Evolutionary conservation across 345 rosid species (phyloP), one percentile per base, ranked within the genome.

Genomic region (Bruguiera sexangula): DNA sequence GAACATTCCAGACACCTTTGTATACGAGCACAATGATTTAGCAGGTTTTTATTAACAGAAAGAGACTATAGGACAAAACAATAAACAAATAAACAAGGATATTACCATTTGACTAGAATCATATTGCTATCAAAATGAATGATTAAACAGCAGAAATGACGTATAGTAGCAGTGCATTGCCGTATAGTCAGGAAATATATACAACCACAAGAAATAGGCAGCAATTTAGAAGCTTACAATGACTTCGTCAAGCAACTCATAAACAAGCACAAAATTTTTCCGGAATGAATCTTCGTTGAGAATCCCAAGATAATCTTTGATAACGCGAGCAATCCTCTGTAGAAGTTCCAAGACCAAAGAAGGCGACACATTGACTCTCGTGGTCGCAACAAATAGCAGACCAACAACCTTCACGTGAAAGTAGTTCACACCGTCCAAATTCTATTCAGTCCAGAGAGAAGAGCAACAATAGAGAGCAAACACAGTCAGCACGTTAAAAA

Each of bases 321-420:
- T 92, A 66, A 95, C 99, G 32, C 98, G 93, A 34, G 99, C 97
- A 22, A 90, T 82, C 85, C 99, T 87, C 82, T 95, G 98, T 39
- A 95, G 79, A 78, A 95, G 94, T 88, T 95, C 99, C 97, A 95
- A 73, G 64, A 90, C 93, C 69, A 95, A 90, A 73, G 99, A 90
- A 30, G 99, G 98, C 30, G 99, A 89, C 53, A 84, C 83, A 16
- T 95, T 95, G 65, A 90, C 88, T 74, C 99, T 87, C 8, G 98
- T 92, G 62, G 99, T 95, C 15, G 99, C 98, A 43, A 92, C 99
- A 73, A 95, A 95, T 66, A 90, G 76, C 6, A 95, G 79, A 54
- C 99, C 98, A 73, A 87, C 97, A 61, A 95, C 96, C 75, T 90
- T 95, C 78, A 95, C 98, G 65, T 95, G 98, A 74, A 92, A 95